A percentile compares a stretch with the other conserved stretches of the same genome.
Conservation (phyloP, 2,329 filamentous ascomycete genomes). For the Diplodia intermedia region DNA sequence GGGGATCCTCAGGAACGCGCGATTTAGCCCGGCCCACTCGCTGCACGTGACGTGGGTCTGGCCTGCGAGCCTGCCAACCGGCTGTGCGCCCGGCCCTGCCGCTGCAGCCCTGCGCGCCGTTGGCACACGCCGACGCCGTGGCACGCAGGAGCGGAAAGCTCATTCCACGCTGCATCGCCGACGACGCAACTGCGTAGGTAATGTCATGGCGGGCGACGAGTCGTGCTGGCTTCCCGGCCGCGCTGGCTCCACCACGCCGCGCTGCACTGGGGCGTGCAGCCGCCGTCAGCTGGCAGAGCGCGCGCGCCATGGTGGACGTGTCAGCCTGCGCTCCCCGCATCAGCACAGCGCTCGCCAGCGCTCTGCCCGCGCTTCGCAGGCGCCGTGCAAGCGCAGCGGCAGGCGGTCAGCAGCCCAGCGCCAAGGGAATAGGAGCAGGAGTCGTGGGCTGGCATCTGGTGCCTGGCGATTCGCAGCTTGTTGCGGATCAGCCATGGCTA, state of each 20-base stretch:
- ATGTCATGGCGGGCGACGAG: constrained; percentile 16
- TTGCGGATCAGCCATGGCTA: constrained; percentile 31
- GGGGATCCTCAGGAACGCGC: constrained; percentile 30
- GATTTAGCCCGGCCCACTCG: constrained; percentile 3
- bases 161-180: neutral
- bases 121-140: constrained; percentile 14
- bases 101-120: constrained; percentile 26
- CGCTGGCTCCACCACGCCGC: constrained; percentile 10
- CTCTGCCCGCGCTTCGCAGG: neutral
- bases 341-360: neutral
- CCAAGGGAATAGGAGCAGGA: constrained; percentile 26
- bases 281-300: constrained; percentile 22
- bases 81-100: constrained; percentile 8
- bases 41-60: constrained; percentile 19
- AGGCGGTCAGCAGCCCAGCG: constrained; percentile 6
- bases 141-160: constrained; percentile 6
- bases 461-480: constrained; percentile 31
- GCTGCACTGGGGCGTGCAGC: constrained; percentile 1
- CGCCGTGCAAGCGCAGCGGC: constrained; percentile 4
- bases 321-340: constrained; percentile 20
- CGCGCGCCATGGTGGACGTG: constrained; percentile 3
- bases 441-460: constrained; percentile 14
- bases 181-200: constrained; percentile 12
- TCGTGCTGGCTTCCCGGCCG: neutral
- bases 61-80: constrained; percentile 16